Base-by-base conservation (phyloP, 345 rosid genomes). In the Pseudoturritis turrita region DNA sequence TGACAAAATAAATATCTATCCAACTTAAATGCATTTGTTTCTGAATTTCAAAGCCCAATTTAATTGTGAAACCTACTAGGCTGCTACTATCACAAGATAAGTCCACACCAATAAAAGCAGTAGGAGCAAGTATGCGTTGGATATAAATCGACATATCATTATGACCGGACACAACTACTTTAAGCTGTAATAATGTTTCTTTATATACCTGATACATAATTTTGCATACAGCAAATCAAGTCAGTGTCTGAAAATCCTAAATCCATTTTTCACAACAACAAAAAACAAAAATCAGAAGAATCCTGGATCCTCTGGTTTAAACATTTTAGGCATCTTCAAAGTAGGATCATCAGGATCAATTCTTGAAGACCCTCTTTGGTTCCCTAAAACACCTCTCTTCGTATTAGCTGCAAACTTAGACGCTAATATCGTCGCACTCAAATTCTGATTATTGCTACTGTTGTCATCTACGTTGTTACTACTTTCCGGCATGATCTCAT, bases 311-410 rank as follows among this genome's bases (percentile, higher is more conserved):
- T 80, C 77, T 4, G 96, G 98, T 77, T 92, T 88, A 70, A 88
- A 88, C 84, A 89, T 68, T 75, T 92, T 89, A 33, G 98, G 94
- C 96, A 92, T 86, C 72, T 92, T 88, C 65, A 92, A 80, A 41
- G 77, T 56, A 0, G 87, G 77, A 26, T 80, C 88, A 53, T 84
- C 85, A 45, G 79, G 83, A 49, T 80, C 79, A 36, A 82, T 65
- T 25, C 68, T 76, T 5, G 68, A 41, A 22, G 77, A 15, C 14
- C 83, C 77, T 77, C 81, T 85, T 13, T 76, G 80, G 56, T 46
- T 64, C 37, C 79, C 71, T 47, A 69, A 70, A 17, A 65, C 79
- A 26, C 86, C 87, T 73, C 73, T 86, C 44, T 69, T 85, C 0
- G 91, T 87, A 70, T 83, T 87, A 19, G 85, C 83, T 3, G 93